Conservation (phyloP, 495 filamentous ascomycete genomes). For the Neurospora intermedia region DNA sequence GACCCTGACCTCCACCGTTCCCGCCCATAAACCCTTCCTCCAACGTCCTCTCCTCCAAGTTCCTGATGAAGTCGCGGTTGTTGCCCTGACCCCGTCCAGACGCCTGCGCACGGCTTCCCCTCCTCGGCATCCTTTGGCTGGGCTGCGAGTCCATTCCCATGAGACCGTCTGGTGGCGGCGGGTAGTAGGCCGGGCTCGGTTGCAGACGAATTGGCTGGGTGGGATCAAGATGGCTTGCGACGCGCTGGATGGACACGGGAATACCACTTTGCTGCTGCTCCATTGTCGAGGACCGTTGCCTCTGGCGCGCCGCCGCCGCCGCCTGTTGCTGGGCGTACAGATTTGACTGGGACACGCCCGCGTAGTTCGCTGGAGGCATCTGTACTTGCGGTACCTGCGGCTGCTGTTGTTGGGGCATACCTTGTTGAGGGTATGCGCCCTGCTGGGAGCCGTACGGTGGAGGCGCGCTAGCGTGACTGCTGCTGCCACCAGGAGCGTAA, state of each 20-base stretch:
- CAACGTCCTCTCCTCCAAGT: conserved; percentile 82
- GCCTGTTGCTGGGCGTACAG: conserved; percentile 82
- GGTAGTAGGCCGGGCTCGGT: conserved; percentile 95
- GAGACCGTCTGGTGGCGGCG: conserved; percentile 82
- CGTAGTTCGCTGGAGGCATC: conserved; percentile 59
- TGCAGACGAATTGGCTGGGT: conserved; percentile 89
- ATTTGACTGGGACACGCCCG: conserved; percentile 43
- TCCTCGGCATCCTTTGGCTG: conserved; percentile 57
- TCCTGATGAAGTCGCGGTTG: conserved; percentile 86
- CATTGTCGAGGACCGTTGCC: conserved; percentile 91
- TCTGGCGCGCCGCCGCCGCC: conserved; percentile 46
- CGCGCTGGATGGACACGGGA: conserved; percentile 82
- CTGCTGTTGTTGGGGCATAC: conserved; percentile 44
- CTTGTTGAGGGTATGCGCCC: conserved; percentile 61
- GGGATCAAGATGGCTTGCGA: conserved; percentile 94
- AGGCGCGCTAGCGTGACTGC: conserved; percentile 56
- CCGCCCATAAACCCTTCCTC: conserved; percentile 65
- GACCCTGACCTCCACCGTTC: conserved; percentile 10
- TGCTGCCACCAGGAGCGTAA: conserved; percentile 56
- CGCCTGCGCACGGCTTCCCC: conserved; percentile 63
- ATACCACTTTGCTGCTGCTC: conserved; percentile 88
- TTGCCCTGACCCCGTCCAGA: conserved; percentile 41
- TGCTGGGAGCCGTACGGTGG: conserved; percentile 73
- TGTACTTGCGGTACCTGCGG: conserved; percentile 37
- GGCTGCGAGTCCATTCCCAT: conserved; percentile 38